Conservation (phyloP, 345 rosid species). For the Gossypium rotundifolium region DNA sequence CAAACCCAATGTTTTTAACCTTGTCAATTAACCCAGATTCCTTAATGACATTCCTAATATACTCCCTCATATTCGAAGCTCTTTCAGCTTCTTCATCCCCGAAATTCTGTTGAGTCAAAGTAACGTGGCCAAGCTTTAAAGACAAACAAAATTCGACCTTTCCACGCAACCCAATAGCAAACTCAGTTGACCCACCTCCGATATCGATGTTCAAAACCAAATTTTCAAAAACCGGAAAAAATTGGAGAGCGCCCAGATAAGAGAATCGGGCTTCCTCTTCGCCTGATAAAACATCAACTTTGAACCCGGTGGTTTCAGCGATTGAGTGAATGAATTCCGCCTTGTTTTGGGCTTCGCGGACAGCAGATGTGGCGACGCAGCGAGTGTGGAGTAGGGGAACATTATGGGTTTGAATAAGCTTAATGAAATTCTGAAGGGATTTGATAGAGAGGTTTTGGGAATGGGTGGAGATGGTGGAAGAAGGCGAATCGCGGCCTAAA, state of each 20-base stretch:
- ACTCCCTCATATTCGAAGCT: slow-evolving; percentile 35
- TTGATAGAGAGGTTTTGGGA: slow-evolving; percentile 39
- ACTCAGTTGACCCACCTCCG: slow-evolving; percentile 78
- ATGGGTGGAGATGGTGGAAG: slow-evolving; percentile 32
- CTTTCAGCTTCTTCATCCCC: slow-evolving; percentile 12
- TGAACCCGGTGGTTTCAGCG: slow-evolving; percentile 31
- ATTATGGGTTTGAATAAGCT: slow-evolving; percentile 31
- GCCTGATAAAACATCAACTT: slow-evolving; percentile 43
- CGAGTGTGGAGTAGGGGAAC: slow-evolving; percentile 25
- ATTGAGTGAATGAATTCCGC: slow-evolving; percentile 31
- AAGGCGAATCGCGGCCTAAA: slow-evolving; percentile 43
- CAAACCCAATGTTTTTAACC: slow-evolving; percentile 42
- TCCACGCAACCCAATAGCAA: slow-evolving; percentile 50
- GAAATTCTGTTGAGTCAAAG: slow-evolving; percentile 36
- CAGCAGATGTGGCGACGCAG: slow-evolving; percentile 66
- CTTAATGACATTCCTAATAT: slow-evolving; percentile 28
- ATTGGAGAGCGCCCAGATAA: slow-evolving; percentile 61
- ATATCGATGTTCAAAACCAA: slow-evolving; percentile 48
- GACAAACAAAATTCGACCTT: slow-evolving; percentile 39
- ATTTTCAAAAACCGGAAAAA: slow-evolving; percentile 46
- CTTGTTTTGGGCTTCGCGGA: slow-evolving; percentile 45
- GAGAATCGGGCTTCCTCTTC: slow-evolving; percentile 58
- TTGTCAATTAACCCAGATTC: slow-evolving; percentile 43
- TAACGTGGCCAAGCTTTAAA: slow-evolving; percentile 60
- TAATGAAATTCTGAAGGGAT: slow-evolving; percentile 34